These are phyloP conservation scores for Gymnopilus junonius DNA, from an alignment of 768 basidiomycete species.

Conservation along the genomic window DNA sequence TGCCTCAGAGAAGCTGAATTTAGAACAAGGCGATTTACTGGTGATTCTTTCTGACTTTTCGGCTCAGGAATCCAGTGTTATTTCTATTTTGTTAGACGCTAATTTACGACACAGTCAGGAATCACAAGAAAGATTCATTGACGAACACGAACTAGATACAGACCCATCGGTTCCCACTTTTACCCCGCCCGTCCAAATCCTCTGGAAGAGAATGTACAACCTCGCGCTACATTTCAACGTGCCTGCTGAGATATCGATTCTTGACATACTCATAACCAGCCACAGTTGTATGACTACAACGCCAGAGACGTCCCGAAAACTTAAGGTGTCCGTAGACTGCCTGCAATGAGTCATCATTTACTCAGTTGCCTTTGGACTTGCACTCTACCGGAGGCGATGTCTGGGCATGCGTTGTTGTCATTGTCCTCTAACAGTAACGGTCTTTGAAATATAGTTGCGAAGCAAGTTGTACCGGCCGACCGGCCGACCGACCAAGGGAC, in stretches of 20 bases:
- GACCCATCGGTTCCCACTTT: background rate
- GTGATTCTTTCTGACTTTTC: background rate
- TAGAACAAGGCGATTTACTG: background rate
- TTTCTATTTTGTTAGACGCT: background rate
- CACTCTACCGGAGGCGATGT: background rate
- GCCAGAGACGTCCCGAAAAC: conserved; percentile 21
- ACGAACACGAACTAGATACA: background rate
- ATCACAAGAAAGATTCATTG: background rate
- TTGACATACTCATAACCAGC: conserved; percentile 15
- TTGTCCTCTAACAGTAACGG: background rate
- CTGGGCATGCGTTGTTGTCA: background rate
- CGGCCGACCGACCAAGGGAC: too few species aligned
- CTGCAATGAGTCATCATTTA: too few species aligned
- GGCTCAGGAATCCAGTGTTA: background rate
- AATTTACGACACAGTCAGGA: background rate
- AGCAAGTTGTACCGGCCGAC: too few species aligned
- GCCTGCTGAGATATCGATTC: conserved; percentile 23
- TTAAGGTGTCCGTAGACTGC: too few species aligned
- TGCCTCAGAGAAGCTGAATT: background rate
- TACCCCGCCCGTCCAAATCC: too few species aligned
- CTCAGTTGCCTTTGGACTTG: conserved; percentile 24
- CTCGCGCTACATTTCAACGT: conserved; percentile 29
- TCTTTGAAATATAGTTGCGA: too few species aligned
- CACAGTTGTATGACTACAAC: conserved; percentile 24
- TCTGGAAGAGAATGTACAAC: conserved; percentile 29